Conservation (phyloP, 2,329 filamentous ascomycete genomes). For the Aplosporella prunicola region DNA sequence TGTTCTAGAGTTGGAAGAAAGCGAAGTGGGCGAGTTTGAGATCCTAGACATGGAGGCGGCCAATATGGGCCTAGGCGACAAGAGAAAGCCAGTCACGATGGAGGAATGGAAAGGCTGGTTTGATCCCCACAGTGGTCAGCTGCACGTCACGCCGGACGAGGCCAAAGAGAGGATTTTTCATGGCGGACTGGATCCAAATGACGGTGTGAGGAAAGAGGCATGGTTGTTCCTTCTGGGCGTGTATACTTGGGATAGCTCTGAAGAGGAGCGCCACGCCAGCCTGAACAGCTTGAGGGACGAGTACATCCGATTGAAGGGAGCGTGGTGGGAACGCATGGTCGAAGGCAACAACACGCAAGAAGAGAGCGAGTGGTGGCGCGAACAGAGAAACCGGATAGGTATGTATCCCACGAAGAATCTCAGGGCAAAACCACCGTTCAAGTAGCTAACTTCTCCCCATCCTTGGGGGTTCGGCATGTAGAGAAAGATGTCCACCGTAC, state of each 20-base stretch:
- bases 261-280: constrained; percentile 72
- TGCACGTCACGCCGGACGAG: constrained; percentile 77
- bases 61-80: constrained; percentile 64
- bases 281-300: constrained; percentile 82
- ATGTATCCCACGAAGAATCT: constrained; percentile 39
- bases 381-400: constrained; percentile 91
- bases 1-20: constrained; percentile 87
- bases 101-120: constrained; percentile 92
- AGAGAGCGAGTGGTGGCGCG: constrained; percentile 90
- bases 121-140: constrained; percentile 60
- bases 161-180: constrained; percentile 98
- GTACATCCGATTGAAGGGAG: constrained; percentile 85
- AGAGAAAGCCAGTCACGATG: constrained; percentile 65
- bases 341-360: constrained; percentile 72
- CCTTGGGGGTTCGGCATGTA: constrained; percentile 48
- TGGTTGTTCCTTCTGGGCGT: constrained; percentile 93
- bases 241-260: constrained; percentile 84
- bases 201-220: constrained; percentile 89
- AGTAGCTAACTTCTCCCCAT: constrained; percentile 42
- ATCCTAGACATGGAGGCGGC: constrained; percentile 72
- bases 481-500: constrained; percentile 98
- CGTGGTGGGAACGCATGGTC: constrained; percentile 91
- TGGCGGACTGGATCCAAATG: constrained; percentile 77
- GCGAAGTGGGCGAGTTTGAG: constrained; percentile 91
- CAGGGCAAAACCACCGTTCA: too few species aligned